phyloP scores from a whole-genome alignment of 2,329 filamentous ascomycete species.

The Aspergillus sp. region DNA sequence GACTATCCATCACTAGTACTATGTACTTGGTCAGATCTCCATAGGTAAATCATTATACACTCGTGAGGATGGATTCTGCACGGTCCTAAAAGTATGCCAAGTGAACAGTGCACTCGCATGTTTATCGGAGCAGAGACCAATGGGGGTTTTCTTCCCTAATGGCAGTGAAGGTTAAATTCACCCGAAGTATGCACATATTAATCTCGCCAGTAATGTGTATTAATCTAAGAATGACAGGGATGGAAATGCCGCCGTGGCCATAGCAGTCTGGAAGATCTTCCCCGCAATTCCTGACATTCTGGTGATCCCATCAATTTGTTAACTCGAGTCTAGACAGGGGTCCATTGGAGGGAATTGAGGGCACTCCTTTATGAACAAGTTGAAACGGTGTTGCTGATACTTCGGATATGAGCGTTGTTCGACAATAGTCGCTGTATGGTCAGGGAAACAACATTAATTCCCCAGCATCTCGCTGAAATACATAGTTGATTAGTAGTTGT shows the following conservation, averaged over 20 bases:
- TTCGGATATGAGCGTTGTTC: no score
- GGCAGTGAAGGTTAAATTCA: no score
- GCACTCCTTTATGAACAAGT: background rate
- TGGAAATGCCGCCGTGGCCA: background rate
- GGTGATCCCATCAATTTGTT: background rate
- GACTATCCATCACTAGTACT: no score
- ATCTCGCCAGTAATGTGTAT: background rate
- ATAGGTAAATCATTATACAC: background rate
- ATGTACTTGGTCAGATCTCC: background rate
- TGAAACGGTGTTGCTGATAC: no score
- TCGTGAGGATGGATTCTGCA: background rate
- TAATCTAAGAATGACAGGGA: background rate
- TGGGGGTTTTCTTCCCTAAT: background rate
- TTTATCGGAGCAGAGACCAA: background rate
- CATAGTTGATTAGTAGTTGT: background rate
- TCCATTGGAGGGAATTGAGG: background rate
- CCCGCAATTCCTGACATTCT: constrained; percentile 15
- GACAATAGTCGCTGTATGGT: no score
- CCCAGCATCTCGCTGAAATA: background rate
- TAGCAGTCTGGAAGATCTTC: constrained; percentile 15
- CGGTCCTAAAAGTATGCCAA: background rate
- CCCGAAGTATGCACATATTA: background rate
- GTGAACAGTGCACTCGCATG: background rate
- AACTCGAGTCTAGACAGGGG: background rate
- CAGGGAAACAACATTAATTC: no score